Evolutionary conservation across 108 stramenopile species (phyloP).

Genomic region (Skeletonema tropicum): DNA sequence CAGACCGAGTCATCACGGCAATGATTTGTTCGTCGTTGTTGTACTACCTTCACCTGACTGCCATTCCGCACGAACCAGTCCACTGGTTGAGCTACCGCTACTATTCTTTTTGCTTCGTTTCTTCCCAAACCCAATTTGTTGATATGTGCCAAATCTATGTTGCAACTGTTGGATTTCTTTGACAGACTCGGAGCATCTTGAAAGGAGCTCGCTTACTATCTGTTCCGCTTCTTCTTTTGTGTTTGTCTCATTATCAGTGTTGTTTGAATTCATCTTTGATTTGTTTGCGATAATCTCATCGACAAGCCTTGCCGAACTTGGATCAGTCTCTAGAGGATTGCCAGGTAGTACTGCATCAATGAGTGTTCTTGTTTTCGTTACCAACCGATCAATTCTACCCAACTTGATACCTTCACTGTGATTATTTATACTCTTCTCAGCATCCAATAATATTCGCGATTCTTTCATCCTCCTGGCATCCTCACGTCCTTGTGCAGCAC

Average conservation of each 20-base stretch:
- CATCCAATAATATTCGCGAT: constrained; percentile 13
- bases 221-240: constrained; percentile 13
- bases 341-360: constrained; percentile 52
- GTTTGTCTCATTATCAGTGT: constrained; percentile 36
- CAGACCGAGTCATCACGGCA: constrained; percentile 9
- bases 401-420: background rate
- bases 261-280: constrained; percentile 7
- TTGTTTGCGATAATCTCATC: constrained; percentile 32
- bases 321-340: constrained; percentile 22
- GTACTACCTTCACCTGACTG: constrained; percentile 47
- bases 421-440: background rate
- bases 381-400: background rate
- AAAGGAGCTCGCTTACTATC: constrained; percentile 31
- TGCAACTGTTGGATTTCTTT: constrained; percentile 23
- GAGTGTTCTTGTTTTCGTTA: background rate
- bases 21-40: constrained; percentile 39
- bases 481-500: constrained; percentile 2
- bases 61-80: constrained; percentile 54
- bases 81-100: constrained; percentile 2
- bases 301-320: constrained; percentile 16
- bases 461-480: constrained; percentile 21
- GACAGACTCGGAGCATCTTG: constrained; percentile 21
- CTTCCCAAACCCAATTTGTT: constrained; percentile 21
- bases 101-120: constrained; percentile 14
- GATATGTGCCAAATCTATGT: constrained; percentile 34